Base-by-base conservation (phyloP, 2,329 filamentous ascomycete genomes). In the Talaromyces atroroseus region DNA sequence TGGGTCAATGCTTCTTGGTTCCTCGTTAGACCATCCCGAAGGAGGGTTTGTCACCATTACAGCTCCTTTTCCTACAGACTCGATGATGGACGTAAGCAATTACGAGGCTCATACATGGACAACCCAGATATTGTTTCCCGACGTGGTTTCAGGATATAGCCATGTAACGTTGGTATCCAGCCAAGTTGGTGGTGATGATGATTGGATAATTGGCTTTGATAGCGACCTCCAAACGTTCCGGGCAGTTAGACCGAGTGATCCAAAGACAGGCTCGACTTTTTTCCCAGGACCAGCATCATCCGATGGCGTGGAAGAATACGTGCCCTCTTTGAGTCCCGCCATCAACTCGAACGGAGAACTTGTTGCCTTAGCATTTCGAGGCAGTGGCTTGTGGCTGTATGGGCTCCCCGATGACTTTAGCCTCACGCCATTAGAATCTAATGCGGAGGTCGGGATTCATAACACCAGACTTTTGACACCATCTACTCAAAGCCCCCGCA, bases 111-210 rank as follows among this genome's bases (percentile, higher is more conserved):
- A 86, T 23, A 80, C 92, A 66, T 94, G 89, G 89, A 92, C 89
- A 6, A 90, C 88, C 0, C 91, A 90, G 34, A 92, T 94, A 47
- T 75, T 94, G 2, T 92, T 92, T 56, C 89, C 89, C 3, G 89
- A 91, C 63, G 86, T 84, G n/a, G 90, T 86, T 62, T 82, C 84
- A 50, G 86, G 89, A 62, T 91, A 88, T 66, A 90, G 87, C 62
- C 88, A 92, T 71, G 87, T 88, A 20, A 84, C 88, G 1, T 71
- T 92, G 47, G 75, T 92, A 16, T 73, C 76, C 20, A 68, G 69
- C 34, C 73, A 74, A 55, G 70, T 70, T n/a, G 76, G 77, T 57
- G 68, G 70, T 38, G 88, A 90, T 68, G 84, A 87, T 24, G 82
- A 78, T 59, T 92, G 88, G 87, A 82, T 88, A 0, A 87, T 92